phyloP scores from a whole-genome alignment of 371 early-diverging fungal species.

The Mortierella sp. region DNA sequence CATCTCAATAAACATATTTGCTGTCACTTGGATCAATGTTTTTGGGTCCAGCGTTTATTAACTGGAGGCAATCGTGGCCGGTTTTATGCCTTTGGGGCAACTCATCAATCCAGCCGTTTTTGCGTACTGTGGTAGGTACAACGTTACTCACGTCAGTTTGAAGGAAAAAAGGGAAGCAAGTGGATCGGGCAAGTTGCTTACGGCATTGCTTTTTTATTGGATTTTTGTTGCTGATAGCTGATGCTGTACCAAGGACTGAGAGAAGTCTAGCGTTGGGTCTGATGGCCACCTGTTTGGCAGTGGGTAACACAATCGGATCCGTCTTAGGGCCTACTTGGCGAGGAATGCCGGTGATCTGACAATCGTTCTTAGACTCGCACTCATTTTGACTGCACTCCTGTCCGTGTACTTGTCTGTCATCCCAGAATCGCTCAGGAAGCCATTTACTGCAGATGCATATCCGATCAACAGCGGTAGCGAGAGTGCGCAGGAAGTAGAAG shows the following conservation, averaged over 20 bases:
- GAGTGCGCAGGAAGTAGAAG: neutral
- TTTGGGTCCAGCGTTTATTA: conserved; percentile 22
- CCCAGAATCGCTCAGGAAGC: conserved; percentile 19
- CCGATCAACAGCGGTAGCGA: neutral
- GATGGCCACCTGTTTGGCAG: neutral
- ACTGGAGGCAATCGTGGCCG: conserved; percentile 9
- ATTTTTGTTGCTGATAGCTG: conserved; percentile 11
- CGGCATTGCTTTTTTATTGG: neutral
- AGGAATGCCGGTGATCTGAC: conserved; percentile 5
- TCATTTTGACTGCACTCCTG: neutral
- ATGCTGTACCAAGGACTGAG: conserved; percentile 2
- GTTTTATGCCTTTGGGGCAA: neutral
- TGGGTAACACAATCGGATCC: conserved; percentile 22
- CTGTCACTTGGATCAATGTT: neutral
- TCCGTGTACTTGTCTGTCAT: conserved; percentile 12
- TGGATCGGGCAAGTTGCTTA: neutral
- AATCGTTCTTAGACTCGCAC: neutral
- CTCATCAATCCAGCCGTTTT: conserved; percentile 22
- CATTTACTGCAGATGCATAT: neutral
- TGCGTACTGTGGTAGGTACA: conserved; percentile 23
- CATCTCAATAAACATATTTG: neutral
- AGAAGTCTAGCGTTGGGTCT: conserved; percentile 28
- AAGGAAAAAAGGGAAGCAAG: neutral
- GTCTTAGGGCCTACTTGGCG: conserved; percentile 24
- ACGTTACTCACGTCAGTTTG: neutral